Conservation (phyloP, 805 yeast species). For the Wickerhamomyces ciferrii region DNA sequence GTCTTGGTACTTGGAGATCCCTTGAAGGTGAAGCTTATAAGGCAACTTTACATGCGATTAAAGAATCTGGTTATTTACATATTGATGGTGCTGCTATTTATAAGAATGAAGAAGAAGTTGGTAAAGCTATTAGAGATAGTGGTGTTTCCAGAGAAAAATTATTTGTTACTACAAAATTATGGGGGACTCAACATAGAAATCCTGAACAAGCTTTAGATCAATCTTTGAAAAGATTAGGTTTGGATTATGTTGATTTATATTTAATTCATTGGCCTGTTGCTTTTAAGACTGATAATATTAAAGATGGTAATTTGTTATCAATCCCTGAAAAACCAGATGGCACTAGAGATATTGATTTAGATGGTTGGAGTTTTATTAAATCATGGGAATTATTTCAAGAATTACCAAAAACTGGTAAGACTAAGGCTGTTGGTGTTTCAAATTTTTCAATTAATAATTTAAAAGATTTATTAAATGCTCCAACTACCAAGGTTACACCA, state of each 20-base stretch:
- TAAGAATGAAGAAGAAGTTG: constrained; percentile 61
- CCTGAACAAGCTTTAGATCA: constrained; percentile 46
- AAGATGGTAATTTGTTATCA: constrained; percentile 16
- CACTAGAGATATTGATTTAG: constrained; percentile 28
- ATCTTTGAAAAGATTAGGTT: constrained; percentile 53
- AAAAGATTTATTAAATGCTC: constrained; percentile 41
- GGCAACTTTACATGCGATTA: constrained; percentile 39
- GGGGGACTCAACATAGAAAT: constrained; percentile 43
- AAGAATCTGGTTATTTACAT: constrained; percentile 63
- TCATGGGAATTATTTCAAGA: constrained; percentile 65
- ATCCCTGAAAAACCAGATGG: constrained; percentile 33
- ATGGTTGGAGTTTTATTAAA: constrained; percentile 39
- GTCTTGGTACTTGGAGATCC: constrained; percentile 72
- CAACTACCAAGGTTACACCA: constrained; percentile 51
- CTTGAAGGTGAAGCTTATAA: constrained; percentile 45
- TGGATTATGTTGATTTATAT: constrained; percentile 72
- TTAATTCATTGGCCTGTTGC: constrained; percentile 79
- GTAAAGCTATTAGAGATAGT: constrained; percentile 47
- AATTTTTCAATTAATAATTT: constrained; percentile 57
- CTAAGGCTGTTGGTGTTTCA: constrained; percentile 72
- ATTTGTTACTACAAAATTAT: constrained; percentile 65
- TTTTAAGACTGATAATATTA: constrained; percentile 32
- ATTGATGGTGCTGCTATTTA: constrained; percentile 74
- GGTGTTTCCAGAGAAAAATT: constrained; percentile 58
- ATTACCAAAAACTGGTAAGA: constrained; percentile 45